Evolutionary conservation across 1,284 basidiomycete genomes (phyloP), one percentile per base, ranked within the genome.

Genomic region (Apiotrichum domesticum): DNA sequence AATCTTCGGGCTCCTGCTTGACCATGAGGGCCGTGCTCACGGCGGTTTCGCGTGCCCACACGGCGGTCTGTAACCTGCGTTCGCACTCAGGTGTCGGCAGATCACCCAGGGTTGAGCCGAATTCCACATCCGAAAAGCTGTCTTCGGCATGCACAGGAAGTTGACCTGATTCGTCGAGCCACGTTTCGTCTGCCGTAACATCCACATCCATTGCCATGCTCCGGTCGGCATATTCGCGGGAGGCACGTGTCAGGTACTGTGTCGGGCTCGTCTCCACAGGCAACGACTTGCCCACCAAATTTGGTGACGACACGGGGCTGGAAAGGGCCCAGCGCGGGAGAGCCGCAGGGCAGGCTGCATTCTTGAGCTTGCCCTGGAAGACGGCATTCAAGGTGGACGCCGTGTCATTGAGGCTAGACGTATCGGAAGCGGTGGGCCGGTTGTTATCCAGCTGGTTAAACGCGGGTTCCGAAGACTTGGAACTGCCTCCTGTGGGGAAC

Each of bases 141-240:
- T 74, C 72, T 37, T 74, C 72, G n/a, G 69, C 70, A 49, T 70
- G 68, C 21, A 74, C 68, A 7, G 71, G 71, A 9, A 71, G 56
- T 40, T 71, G 69, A 10, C 71, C 72, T 15, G 58, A 61, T 52
- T 73, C 71, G 56, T 71, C 69, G 55, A 70, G 59, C 70, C 71
- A 73, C 1, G 61, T 52, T 32, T 59, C 51, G 34, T 65, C 61
- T 32, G 63, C 63, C 6, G 56, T 53, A 7, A 59, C 51, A 37
- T 70, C 69, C 10, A 74, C 63, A 32, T 71, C 72, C 63, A 70
- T 66, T 34, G 65, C 60, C 54, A 58, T 55, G 35, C 56, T 57
- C 21, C 49, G 46, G 35, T 46, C 48, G 35, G 47, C 15, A 32
- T 49, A 49, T 58, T 66, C 44, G 57, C 54, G 52, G 43, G 56